A percentile compares a stretch with the other conserved stretches of the same genome.
Evolutionary conservation across 495 filamentous ascomycete genomes (phyloP).

Genomic region (Aspergillus sclerotioniger): DNA sequence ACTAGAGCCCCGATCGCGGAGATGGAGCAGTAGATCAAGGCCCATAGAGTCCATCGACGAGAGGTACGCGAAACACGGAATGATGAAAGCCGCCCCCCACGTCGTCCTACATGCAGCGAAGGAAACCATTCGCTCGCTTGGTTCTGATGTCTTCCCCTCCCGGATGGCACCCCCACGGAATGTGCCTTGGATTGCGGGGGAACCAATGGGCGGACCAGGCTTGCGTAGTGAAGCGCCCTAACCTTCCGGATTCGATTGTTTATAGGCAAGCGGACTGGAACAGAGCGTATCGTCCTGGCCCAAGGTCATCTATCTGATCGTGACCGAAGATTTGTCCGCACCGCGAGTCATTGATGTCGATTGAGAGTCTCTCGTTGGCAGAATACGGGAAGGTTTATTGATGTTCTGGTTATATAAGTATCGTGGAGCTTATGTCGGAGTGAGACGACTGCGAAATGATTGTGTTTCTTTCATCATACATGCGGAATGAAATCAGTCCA

Average conservation of each 20-base stretch:
- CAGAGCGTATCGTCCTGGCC: not conserved
- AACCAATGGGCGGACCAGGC: too few relatives aligned
- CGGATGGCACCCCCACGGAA: not conserved
- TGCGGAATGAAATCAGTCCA: constrained; percentile 4
- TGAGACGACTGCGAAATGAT: not conserved
- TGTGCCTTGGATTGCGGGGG: not conserved
- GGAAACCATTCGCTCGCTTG: not conserved
- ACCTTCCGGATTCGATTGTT: too few relatives aligned
- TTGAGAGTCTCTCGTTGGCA: not conserved
- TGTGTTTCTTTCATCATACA: not conserved
- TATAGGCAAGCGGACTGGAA: not conserved
- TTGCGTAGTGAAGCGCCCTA: too few relatives aligned
- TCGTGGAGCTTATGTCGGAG: not conserved
- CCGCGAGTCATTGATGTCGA: not conserved
- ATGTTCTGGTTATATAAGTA: not conserved
- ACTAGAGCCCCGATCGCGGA: constrained; percentile 28
- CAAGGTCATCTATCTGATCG: too few relatives aligned
- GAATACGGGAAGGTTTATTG: not conserved
- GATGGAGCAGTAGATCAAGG: constrained; percentile 24
- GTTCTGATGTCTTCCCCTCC: not conserved
- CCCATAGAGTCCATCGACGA: constrained; percentile 7
- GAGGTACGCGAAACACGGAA: not conserved
- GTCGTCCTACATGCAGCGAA: not conserved
- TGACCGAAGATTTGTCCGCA: not conserved
- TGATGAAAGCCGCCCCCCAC: not conserved